Evolutionary conservation across 2,329 filamentous ascomycete genomes (phyloP), one percentile per base, ranked within the genome.

Genomic region (Calcarisporium arbuscula): DNA sequence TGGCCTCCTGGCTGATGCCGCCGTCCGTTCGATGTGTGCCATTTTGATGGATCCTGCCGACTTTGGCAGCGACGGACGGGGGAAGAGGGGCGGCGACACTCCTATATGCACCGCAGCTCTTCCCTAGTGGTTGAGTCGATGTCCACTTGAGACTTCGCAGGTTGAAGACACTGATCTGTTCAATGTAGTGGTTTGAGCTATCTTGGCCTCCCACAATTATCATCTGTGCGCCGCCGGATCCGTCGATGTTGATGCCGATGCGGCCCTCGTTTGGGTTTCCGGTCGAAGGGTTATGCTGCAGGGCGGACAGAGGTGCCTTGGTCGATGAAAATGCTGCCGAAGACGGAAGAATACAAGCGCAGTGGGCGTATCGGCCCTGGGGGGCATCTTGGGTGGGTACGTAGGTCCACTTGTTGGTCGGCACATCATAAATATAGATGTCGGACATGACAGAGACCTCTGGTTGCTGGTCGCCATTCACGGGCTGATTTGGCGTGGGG

Each of bases 111-210:
- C 92, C 92, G 55, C 92, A 98, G 51, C 87, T 95, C 59, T 90
- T 86, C 32, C 88, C 89, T 29, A 96, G 70, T 2, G 81, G 71
- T 44, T 86, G 85, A 2, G 88, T 95, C 14, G 85, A 86, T 2
- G 87, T 95, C 92, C 92, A 98, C 61, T 92, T 94, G 40, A 96
- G 65, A 56, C 87, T 95, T 31, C 92, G 78, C 18, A 98, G 68
- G 52, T 98, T 98, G 68, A 98, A 98, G 4, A 98, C 87, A 55
- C 88, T 96, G 44, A 98, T 94, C 60, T 98, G 88, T 60, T 98
- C 90, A 47, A 98, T 98, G 54, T 98, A 98, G 57, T 95, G 89
- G 57, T 98, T 98, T n/a, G 83, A 82, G 35, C 85, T 92, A 53
- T 98, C 92, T 59, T 98, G 92, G 0, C 92, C 92, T 40, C 92